These are phyloP conservation scores for Apium graveolens DNA, from an alignment of 129 eudicot genomes.

Conservation along the genomic window DNA sequence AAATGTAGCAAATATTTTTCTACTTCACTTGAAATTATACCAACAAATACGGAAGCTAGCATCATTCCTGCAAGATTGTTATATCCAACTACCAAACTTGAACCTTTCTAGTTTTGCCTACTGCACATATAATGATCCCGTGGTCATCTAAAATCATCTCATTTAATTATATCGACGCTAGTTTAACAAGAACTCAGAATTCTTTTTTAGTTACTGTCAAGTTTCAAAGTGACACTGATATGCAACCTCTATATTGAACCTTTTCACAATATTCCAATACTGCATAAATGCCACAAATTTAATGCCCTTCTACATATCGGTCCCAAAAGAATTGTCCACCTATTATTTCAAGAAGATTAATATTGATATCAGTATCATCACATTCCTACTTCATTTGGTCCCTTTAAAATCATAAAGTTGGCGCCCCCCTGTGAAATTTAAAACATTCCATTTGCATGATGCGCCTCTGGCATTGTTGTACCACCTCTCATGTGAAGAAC, in stretches of 20 bases:
- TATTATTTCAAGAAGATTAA: not conserved
- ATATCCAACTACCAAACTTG: not conserved
- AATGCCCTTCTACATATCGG: not conserved
- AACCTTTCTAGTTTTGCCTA: not conserved
- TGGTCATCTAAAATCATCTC: too few relatives aligned
- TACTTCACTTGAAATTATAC: not conserved
- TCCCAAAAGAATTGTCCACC: not conserved
- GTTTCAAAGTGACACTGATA: slow-evolving; percentile 2
- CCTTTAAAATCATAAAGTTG: slow-evolving; percentile 7
- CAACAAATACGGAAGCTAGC: not conserved
- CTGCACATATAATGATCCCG: not conserved
- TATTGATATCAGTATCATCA: not conserved
- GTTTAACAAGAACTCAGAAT: not conserved
- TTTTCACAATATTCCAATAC: slow-evolving; percentile 9
- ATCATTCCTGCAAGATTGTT: too few relatives aligned
- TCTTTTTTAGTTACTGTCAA: not conserved
- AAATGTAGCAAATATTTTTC: not conserved
- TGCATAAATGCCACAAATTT: not conserved
- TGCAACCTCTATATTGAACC: not conserved
- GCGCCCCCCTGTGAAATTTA: not conserved
- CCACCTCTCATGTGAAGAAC: not conserved
- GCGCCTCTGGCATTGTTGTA: not conserved
- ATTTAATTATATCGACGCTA: not conserved
- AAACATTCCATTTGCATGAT: slow-evolving; percentile 16
- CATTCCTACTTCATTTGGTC: slow-evolving; percentile 14